Conservation (phyloP, 176 grass and related monocot genomes). For the Metroxylon sagu region DNA sequence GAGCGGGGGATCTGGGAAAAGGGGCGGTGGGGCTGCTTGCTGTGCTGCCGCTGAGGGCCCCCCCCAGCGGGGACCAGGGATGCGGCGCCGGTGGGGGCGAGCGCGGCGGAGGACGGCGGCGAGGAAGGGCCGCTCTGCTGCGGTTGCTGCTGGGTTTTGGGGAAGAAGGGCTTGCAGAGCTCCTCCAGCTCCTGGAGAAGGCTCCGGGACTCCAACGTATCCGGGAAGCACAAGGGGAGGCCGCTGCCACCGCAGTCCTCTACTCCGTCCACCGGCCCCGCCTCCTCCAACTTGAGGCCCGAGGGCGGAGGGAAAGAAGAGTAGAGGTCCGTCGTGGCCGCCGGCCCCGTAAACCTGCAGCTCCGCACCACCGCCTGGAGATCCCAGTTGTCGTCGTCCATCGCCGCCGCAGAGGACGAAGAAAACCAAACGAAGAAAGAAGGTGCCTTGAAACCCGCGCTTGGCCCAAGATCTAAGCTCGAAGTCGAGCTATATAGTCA, state of each 20-base stretch:
- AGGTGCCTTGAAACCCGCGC: too few species aligned
- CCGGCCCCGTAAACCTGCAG: slow-evolving; percentile 10
- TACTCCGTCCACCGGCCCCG: neutral
- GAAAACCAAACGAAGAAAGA: neutral
- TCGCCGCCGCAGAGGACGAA: slow-evolving; percentile 14
- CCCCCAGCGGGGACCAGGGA: neutral
- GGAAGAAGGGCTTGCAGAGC: slow-evolving; percentile 33
- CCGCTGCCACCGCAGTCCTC: neutral
- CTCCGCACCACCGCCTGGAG: slow-evolving; percentile 54
- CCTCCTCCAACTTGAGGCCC: neutral
- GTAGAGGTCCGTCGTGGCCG: slow-evolving; percentile 13
- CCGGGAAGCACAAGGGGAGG: slow-evolving; percentile 13
- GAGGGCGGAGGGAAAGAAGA: neutral
- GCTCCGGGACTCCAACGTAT: slow-evolving; percentile 1
- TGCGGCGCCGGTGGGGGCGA: slow-evolving; percentile 8
- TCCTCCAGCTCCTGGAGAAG: slow-evolving; percentile 31
- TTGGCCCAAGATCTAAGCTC: neutral
- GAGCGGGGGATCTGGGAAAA: slow-evolving; percentile 25
- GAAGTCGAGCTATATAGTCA: neutral
- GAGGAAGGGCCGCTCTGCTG: neutral
- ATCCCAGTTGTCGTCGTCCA: slow-evolving; percentile 59
- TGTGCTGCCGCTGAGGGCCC: neutral
- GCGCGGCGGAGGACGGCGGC: neutral
- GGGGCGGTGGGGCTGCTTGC: slow-evolving; percentile 2
- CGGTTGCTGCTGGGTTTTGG: neutral